Evolutionary conservation across 257 asterid species (phyloP).

Genomic region (Solanum bukasovii): DNA sequence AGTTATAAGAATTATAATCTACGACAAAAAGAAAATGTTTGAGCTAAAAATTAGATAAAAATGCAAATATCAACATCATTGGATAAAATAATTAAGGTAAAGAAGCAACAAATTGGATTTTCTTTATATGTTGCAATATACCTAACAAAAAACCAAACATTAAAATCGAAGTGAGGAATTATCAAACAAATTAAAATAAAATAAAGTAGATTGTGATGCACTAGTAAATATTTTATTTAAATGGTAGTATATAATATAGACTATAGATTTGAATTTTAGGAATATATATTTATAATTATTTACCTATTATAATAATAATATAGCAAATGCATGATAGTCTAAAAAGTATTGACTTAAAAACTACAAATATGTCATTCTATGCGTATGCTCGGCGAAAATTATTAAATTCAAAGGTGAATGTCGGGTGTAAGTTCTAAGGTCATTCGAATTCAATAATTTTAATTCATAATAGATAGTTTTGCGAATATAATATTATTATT

Average conservation of each 20-base stretch:
- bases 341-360: not conserved
- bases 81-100: not conserved
- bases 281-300: not conserved
- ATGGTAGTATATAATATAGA: too few relatives aligned
- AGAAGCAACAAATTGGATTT: not conserved
- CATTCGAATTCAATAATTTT: not conserved
- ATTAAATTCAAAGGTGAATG: not conserved
- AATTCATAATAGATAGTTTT: too few relatives aligned
- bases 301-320: not conserved
- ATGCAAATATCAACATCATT: not conserved
- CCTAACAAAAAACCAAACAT: not conserved
- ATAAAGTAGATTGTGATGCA: not conserved
- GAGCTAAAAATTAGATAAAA: not conserved
- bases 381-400: not conserved
- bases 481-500: too few relatives aligned
- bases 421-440: rapidly evolving
- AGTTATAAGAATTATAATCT: too few relatives aligned
- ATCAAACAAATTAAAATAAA: not conserved
- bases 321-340: not conserved
- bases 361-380: not conserved
- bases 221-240: not conserved
- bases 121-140: not conserved
- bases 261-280: not conserved
- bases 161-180: not conserved
- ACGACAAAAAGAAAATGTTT: not conserved